phyloP scores from a whole-genome alignment of 2,329 filamentous ascomycete species.

The Cadophora sp. region DNA sequence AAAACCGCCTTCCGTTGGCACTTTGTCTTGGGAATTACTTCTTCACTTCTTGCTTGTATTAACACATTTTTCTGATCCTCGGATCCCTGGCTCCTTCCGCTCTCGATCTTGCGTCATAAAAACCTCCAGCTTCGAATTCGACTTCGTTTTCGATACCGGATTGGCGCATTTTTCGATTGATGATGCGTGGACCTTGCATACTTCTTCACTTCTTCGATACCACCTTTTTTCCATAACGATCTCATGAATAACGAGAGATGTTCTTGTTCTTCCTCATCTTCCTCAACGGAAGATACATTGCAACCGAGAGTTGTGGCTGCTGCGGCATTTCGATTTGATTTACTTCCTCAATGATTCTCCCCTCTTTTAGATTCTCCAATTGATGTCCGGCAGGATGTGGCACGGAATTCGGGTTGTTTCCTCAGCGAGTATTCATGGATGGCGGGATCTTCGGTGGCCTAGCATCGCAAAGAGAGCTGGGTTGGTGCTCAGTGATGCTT shows the following conservation, averaged over 20 bases:
- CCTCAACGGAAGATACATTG: too few relatives aligned
- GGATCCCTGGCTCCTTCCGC: slow-evolving; percentile 24
- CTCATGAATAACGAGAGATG: neutral
- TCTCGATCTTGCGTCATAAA: slow-evolving; percentile 8
- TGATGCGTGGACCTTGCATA: slow-evolving; percentile 7
- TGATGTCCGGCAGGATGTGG: slow-evolving; percentile 5
- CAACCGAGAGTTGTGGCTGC: too few relatives aligned
- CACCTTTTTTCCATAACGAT: slow-evolving; percentile 1
- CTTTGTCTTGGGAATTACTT: slow-evolving; percentile 19
- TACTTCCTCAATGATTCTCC: neutral
- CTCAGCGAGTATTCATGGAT: slow-evolving; percentile 12
- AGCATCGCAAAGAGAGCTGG: slow-evolving; percentile 14
- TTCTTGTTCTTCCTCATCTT: neutral
- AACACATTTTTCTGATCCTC: slow-evolving; percentile 25
- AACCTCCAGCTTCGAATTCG: neutral
- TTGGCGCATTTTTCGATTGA: slow-evolving; percentile 6
- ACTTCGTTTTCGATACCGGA: slow-evolving; percentile 16
- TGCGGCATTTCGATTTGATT: neutral
- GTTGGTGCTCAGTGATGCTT: slow-evolving; percentile 7
- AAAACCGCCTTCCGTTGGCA: slow-evolving; percentile 24
- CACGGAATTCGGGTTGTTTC: neutral
- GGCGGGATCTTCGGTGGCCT: slow-evolving; percentile 10
- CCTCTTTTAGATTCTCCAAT: neutral
- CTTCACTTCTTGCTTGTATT: slow-evolving; percentile 30
- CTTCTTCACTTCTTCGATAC: slow-evolving; percentile 10